A percentile compares a stretch with the other conserved stretches of the same genome.
Conservation (phyloP, 202 grass and related monocot species). For the Digitaria exilis region DNA sequence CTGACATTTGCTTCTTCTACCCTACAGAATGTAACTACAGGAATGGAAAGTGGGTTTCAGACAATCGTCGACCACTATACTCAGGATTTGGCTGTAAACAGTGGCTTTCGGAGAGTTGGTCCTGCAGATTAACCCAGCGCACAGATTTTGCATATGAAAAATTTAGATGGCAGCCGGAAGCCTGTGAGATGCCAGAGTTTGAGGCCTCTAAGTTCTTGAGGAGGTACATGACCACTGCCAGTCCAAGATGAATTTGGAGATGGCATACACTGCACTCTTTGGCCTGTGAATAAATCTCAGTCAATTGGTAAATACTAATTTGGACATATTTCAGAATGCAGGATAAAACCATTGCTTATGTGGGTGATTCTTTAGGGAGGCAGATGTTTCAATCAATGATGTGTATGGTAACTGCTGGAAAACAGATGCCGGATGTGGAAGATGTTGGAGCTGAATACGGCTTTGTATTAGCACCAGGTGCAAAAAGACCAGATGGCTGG, state of each 20-base stretch:
- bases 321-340: slow-evolving; percentile 77
- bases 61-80: slow-evolving; percentile 71
- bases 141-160: slow-evolving; percentile 82
- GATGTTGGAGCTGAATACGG: slow-evolving; percentile 70
- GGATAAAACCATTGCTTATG: slow-evolving; percentile 87
- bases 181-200: slow-evolving; percentile 74
- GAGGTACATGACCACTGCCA: slow-evolving; percentile 54
- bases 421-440: slow-evolving; percentile 53
- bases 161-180: slow-evolving; percentile 87
- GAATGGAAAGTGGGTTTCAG: slow-evolving; percentile 83
- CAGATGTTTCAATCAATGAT: slow-evolving; percentile 97
- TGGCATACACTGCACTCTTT: slow-evolving; percentile 16
- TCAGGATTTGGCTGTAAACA: slow-evolving; percentile 85
- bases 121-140: slow-evolving; percentile 84
- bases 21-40: slow-evolving; percentile 72
- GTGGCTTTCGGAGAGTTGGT: slow-evolving; percentile 87
- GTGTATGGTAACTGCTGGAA: slow-evolving; percentile 80
- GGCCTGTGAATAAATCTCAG: slow-evolving; percentile 20
- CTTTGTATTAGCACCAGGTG: slow-evolving; percentile 52
- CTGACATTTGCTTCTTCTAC: slow-evolving; percentile 36
- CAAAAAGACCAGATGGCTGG: slow-evolving; percentile 82
- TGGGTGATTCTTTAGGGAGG: slow-evolving; percentile 89
- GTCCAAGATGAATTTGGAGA: slow-evolving; percentile 38
- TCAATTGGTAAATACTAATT: slow-evolving; percentile 42
- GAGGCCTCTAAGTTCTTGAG: slow-evolving; percentile 64